Base-by-base conservation (phyloP, 208 protist species). In the Herpetomonas samuelpessoai region DNA sequence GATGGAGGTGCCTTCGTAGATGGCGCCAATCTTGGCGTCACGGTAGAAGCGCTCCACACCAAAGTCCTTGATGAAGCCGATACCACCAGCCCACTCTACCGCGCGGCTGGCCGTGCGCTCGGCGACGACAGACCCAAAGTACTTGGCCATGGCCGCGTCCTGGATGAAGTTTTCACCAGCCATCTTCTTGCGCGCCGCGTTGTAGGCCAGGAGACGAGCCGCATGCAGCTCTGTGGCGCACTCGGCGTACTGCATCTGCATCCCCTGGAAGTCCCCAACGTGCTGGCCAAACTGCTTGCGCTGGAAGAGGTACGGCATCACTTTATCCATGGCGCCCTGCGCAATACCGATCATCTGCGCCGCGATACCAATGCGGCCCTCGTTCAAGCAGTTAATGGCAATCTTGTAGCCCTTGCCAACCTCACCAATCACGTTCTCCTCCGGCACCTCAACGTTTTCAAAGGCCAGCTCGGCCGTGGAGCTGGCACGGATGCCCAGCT, bases 81-180 rank as follows among this genome's bases (percentile, higher is more conserved):
- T 91, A 51, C 97, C 97, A 44, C 97, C 97, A 2, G 97, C 63
- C 88, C 88, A 93, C 64, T 98, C 92, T 41, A 98, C 86, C 45
- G 88, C 92, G 25, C 87, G 74, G 25, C 79, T 95, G 2, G 94
- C 69, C 0, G 79, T 80, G 52, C 82, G 62, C 61, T 95, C 83
- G 6, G 95, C 96, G 24, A 97, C 83, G 22, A 93, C 64, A 6
- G 88, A 94, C 22, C 79, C 57, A 44, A 91, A 94, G 29, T 96
- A 86, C 78, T 98, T 98, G 6, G 97, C 97, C 93, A 98, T 98
- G 4, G 96, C 92, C 9, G 97, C 97, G 35, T 98, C 87, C 52
- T 94, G 76, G 3, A 97, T 83, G 49, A 98, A 97, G n/a, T 68
- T 61, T 47, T 83, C 48, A 21, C 82, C 80, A 7, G 73, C 65